A percentile compares a stretch with the other conserved stretches of the same genome.
Evolutionary conservation across 805 yeast genomes (phyloP).

Genomic region (Lipomyces chichibuensis): DNA sequence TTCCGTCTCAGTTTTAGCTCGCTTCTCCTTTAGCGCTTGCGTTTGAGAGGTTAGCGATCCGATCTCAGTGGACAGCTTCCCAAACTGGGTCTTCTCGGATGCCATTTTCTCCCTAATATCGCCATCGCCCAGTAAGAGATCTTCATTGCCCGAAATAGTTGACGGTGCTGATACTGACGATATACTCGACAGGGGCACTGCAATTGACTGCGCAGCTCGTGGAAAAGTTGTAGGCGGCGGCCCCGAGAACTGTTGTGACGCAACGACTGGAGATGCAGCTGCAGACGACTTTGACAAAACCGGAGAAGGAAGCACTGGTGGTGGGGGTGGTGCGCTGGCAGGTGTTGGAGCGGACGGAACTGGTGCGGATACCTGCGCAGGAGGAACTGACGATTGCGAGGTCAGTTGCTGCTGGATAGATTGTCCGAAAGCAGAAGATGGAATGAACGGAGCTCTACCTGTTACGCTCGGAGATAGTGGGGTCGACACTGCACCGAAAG

Average conservation of each 20-base stretch:
- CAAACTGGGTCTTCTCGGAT: constrained; percentile 80
- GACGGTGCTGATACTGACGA: constrained; percentile 8
- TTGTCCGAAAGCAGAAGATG: constrained; percentile 86
- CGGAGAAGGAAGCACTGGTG: constrained; percentile 7
- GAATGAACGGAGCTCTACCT: constrained; percentile 58
- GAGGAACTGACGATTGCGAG: constrained; percentile 33
- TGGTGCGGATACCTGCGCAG: constrained; percentile 36
- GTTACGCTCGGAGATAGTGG: constrained; percentile 29
- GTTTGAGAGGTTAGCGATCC: constrained; percentile 78
- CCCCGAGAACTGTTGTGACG: not conserved
- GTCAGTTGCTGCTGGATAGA: constrained; percentile 52
- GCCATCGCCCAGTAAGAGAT: constrained; percentile 36
- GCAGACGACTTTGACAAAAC: not conserved
- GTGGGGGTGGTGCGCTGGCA: constrained; percentile 27
- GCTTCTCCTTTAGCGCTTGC: constrained; percentile 66
- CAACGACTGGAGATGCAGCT: not conserved
- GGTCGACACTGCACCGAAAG: constrained; percentile 38
- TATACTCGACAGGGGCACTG: not conserved
- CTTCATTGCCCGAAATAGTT: not conserved
- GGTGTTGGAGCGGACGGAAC: constrained; percentile 24
- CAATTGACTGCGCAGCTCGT: not conserved
- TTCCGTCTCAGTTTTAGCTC: constrained; percentile 75
- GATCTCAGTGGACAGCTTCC: constrained; percentile 82
- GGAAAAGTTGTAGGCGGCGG: constrained; percentile 8
- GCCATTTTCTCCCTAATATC: constrained; percentile 71